phyloP scores from a whole-genome alignment of 352 stramenopile species.

The Albugo laibachii region DNA sequence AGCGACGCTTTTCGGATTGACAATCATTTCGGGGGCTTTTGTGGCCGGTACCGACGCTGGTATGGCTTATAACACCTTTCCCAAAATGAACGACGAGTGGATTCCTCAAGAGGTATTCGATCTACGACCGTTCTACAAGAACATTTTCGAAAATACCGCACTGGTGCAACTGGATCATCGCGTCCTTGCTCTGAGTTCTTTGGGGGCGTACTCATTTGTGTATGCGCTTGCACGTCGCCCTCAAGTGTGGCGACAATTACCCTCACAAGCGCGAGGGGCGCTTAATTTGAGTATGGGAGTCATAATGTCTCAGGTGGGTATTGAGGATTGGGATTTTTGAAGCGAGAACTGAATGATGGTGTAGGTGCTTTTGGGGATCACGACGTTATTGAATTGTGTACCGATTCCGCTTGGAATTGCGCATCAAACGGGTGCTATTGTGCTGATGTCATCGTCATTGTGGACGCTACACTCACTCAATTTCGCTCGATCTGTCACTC shows the following conservation, averaged over 20 bases:
- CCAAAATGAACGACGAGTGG: slow-evolving; percentile 89
- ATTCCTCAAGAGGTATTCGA: slow-evolving; percentile 89
- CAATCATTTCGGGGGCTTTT: slow-evolving; percentile 82
- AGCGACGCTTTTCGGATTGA: slow-evolving; percentile 52
- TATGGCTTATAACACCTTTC: slow-evolving; percentile 96
- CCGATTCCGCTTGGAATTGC: slow-evolving; percentile 87
- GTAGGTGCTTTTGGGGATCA: slow-evolving; percentile 86
- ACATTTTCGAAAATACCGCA: slow-evolving; percentile 97
- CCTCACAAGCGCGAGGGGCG: slow-evolving; percentile 44
- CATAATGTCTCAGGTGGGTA: slow-evolving; percentile 21
- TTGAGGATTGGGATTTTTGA: slow-evolving; percentile 1
- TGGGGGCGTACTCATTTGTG: slow-evolving; percentile 38
- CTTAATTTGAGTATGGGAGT: slow-evolving; percentile 63
- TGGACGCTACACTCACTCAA: slow-evolving; percentile 83
- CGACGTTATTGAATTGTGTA: slow-evolving; percentile 93
- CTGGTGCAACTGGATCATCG: slow-evolving; percentile 98
- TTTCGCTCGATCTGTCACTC: slow-evolving; percentile 40
- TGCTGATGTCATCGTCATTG: slow-evolving; percentile 84
- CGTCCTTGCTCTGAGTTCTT: slow-evolving; percentile 84
- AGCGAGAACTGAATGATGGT: slow-evolving; percentile 11
- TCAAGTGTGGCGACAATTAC: slow-evolving; percentile 76
- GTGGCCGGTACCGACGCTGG: slow-evolving; percentile 97
- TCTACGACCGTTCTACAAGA: slow-evolving; percentile 76
- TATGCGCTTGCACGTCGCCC: slow-evolving; percentile 45
- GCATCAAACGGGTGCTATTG: slow-evolving; percentile 93